Percentiles rank a stretch among this genome's conserved stretches.
Conservation (phyloP, 2,329 filamentous ascomycete species). For the Penicillium palitans region DNA sequence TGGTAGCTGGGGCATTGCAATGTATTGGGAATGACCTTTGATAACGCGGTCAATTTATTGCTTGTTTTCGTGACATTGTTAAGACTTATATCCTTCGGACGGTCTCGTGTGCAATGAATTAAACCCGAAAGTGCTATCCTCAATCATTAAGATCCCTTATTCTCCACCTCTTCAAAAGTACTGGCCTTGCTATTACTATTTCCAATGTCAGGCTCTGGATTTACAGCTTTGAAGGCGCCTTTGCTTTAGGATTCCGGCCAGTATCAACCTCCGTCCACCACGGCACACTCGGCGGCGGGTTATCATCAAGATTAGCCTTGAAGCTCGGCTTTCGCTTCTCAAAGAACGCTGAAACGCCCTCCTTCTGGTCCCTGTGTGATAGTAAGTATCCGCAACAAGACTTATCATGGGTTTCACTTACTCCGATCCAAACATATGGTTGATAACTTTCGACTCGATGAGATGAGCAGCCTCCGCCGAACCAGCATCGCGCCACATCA, state of each 20-base stretch:
- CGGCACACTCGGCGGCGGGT: slow-evolving; percentile 62
- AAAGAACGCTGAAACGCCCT: slow-evolving; percentile 68
- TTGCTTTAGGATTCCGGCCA: slow-evolving; percentile 24
- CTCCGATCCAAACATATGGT: slow-evolving; percentile 40
- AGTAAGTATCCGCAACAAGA: slow-evolving; percentile 2
- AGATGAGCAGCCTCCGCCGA: slow-evolving; percentile 69
- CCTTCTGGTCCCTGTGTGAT: slow-evolving; percentile 59
- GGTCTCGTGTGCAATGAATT: background rate
- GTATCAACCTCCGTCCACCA: slow-evolving; percentile 66
- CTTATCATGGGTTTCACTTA: slow-evolving; percentile 15
- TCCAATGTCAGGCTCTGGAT: background rate
- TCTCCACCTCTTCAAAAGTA: background rate
- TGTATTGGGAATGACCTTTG: slow-evolving; percentile 20
- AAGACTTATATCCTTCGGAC: background rate
- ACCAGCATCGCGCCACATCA: slow-evolving; percentile 60
- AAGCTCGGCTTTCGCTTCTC: slow-evolving; percentile 67
- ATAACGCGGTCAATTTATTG: slow-evolving; percentile 13
- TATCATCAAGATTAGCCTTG: slow-evolving; percentile 59
- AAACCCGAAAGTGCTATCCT: background rate
- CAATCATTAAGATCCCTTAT: background rate
- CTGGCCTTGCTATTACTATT: background rate
- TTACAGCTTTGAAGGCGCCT: slow-evolving; percentile 29
- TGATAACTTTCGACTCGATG: slow-evolving; percentile 56
- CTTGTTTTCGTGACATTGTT: background rate
- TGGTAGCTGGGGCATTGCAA: slow-evolving; percentile 23